Base-by-base conservation (phyloP, 2,329 filamentous ascomycete genomes). In the Coniella lustricola region DNA sequence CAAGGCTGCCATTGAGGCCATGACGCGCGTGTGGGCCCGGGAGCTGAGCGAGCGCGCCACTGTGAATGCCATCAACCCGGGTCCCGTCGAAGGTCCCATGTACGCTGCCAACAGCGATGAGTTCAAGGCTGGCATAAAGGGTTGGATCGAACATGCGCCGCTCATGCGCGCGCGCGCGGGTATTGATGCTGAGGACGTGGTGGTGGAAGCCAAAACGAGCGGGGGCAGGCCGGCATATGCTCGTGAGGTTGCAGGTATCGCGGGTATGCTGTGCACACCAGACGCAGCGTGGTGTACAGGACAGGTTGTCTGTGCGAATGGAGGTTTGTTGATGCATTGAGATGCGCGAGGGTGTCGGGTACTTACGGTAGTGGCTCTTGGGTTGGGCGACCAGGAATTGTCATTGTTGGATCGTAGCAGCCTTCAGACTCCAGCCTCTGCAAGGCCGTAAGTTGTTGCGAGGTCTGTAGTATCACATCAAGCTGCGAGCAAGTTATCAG, bases 251-350 rank as follows among this genome's bases (percentile, higher is more conserved):
- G 87, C 85, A 0, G 87, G 85, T 1, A 76, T 88, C 4, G 82
- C 90, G 16, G 85, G 77, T 2, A 89, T 90, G 84, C 66, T 90
- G 18, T 88, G 85, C 61, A 76, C 77, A 4, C 71, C 74, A 5
- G 87, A 91, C 62, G 76, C 78, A n/a, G 76, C 72, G 7, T 91
- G 86, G 86, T 84, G 81, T 60, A 93, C 87, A 0, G 87, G 87
- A 1, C 85, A 84, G 64, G 84, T 90, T 20, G 77, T 93, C 3
- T 87, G 83, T 67, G 85, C 86, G 7, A 91, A 91, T 61, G 87
- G 87, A 1, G 87, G 87, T 7, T 82, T 89, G 79, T 46, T 71
- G 45, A 64, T 67, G 64, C 64, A 62, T 44, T 56, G 53, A 36
- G 29, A 12, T 13, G 22, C 14, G 22, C 7, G 18, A 20, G 17